Conservation (phyloP, 139 green algal species). For the Astrephomene gubernaculifera region DNA sequence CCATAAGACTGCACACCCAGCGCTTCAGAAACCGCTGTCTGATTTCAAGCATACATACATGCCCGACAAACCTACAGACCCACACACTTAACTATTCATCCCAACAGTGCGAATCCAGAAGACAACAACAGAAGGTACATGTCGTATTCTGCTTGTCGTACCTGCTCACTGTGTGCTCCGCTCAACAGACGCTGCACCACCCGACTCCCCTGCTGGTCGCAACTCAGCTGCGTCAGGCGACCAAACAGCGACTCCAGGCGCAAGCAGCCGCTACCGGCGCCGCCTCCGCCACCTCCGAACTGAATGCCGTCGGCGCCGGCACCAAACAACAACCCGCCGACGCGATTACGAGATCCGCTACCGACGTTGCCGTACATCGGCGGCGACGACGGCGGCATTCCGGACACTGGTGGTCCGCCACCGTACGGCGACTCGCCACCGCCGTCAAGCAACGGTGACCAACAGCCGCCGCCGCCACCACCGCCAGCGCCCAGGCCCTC, state of each 20-base stretch:
- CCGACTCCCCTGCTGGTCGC: conserved; percentile 40
- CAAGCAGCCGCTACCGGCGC: background rate
- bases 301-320: background rate
- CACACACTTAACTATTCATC: background rate
- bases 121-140: background rate
- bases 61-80: background rate
- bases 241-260: conserved; percentile 31
- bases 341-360: background rate
- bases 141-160: background rate
- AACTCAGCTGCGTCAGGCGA: background rate
- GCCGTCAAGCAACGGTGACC: background rate
- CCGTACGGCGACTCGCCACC: background rate
- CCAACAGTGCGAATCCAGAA: background rate
- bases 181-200: conserved; percentile 39
- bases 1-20: background rate
- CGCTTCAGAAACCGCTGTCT: background rate
- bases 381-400: background rate
- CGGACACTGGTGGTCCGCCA: background rate
- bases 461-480: background rate
- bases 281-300: background rate
- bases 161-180: conserved; percentile 24
- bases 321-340: background rate
- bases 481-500: background rate
- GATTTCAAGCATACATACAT: background rate
- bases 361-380: background rate